Evolutionary conservation across 1,284 basidiomycete species (phyloP).

Genomic region (Malassezia dermatis): DNA sequence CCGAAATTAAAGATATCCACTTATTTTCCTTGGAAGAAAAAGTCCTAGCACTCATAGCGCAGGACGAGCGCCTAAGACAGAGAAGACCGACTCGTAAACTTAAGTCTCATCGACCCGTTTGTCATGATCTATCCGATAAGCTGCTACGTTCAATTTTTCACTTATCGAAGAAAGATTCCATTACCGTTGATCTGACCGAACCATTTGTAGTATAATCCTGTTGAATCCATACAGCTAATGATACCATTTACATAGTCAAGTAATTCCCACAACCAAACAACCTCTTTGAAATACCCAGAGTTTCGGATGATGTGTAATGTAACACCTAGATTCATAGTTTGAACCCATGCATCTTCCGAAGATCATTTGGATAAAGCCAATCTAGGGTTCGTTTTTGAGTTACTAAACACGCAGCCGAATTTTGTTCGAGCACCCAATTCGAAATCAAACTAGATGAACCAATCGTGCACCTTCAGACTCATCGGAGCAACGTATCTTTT

Average conservation of each 20-base stretch:
- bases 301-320: neutral
- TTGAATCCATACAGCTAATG: too few relatives aligned
- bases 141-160: neutral
- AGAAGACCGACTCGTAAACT: neutral
- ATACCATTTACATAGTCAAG: too few relatives aligned
- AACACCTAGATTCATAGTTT: neutral
- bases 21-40: conserved; percentile 62
- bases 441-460: neutral
- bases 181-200: too few relatives aligned
- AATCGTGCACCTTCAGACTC: neutral
- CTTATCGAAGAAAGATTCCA: neutral
- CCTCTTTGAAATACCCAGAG: too few relatives aligned
- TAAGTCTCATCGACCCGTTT: neutral
- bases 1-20: conserved; percentile 65
- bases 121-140: neutral
- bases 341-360: neutral
- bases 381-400: neutral
- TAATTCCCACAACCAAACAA: too few relatives aligned
- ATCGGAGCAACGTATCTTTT: neutral
- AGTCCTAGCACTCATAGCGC: conserved; percentile 21
- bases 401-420: neutral
- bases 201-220: neutral
- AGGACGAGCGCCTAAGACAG: conserved; percentile 1
- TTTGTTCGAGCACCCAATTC: neutral
- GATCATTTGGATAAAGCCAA: neutral